Base-by-base conservation (phyloP, 495 filamentous ascomycete genomes). In the Schizothecium vesticola region DNA sequence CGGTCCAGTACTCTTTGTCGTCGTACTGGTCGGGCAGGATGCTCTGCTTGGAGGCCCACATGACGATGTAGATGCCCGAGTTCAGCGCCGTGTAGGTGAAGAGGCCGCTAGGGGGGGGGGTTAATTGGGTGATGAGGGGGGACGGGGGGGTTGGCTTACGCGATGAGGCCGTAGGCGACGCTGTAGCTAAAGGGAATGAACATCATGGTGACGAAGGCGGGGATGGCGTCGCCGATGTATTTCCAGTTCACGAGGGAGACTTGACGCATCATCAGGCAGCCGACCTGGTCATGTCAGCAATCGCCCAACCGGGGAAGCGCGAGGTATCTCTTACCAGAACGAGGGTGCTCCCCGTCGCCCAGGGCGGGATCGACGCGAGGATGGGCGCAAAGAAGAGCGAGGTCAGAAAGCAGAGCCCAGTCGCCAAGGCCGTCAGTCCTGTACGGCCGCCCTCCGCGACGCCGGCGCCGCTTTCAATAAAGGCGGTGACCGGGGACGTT, bases 111-210 rank as follows among this genome's bases (percentile, higher is more conserved):
- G n/a, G 22, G 10, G 59, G 56, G 23, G 51, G 21, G 12, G 56
- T 29, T 13, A 31, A 25, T 36, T 21, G 10, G n/a, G 23, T 3
- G 61, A 21, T 11, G 25, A 57, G 12, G 28, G 12, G 51, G 21
- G 2, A 0, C 2, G 33, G 19, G 22, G n/a, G 0, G 11, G 13
- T 77, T 78, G 71, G 80, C 83, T 73, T 71, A 85, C 83, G 89
- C 90, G 66, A 94, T 91, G 29, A 93, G 81, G 4, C 91, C 91
- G 68, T 93, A 93, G 4, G 91, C 90, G 66, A 92, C 90, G 61
- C 88, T 91, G 77, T 91, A 92, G 58, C 88, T 92, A 78, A 93
- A 91, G 0, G 91, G 91, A 85, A 95, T 94, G 70, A 91, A 84
- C 55, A 87, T 85, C 66, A 95, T 84, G 0, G 91, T 93, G 26